Evolutionary conservation across 2,329 filamentous ascomycete genomes (phyloP).

Genomic region (Pseudogymnoascus verrucosus): DNA sequence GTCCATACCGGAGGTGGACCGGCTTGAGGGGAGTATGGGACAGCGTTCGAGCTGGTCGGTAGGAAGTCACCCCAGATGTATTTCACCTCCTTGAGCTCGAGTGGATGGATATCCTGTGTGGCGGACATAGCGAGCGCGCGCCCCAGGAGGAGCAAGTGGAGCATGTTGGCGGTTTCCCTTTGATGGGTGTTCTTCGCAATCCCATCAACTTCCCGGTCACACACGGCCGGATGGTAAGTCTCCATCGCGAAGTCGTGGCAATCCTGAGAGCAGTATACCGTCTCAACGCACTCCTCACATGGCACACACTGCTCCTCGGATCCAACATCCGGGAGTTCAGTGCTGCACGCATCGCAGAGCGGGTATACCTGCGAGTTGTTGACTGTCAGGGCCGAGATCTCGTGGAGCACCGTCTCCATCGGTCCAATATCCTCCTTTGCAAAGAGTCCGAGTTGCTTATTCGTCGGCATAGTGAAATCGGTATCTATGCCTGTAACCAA

Average conservation of each 20-base stretch:
- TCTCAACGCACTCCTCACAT: constrained; percentile 56
- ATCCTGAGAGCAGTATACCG: constrained; percentile 55
- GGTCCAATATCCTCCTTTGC: constrained; percentile 72
- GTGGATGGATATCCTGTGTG: constrained; percentile 52
- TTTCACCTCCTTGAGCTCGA: constrained; percentile 56
- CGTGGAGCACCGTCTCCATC: constrained; percentile 68
- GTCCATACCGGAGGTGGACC: constrained; percentile 56
- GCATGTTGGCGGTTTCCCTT: constrained; percentile 49
- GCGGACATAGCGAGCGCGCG: constrained; percentile 55
- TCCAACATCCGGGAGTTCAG: constrained; percentile 55
- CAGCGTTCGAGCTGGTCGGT: constrained; percentile 42
- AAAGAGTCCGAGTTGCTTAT: constrained; percentile 81
- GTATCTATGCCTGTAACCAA: constrained; percentile 40
- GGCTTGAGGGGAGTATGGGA: constrained; percentile 44
- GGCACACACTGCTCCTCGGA: constrained; percentile 38
- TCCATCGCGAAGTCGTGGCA: constrained; percentile 51
- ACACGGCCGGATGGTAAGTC: constrained; percentile 57
- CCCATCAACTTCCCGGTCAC: constrained; percentile 57
- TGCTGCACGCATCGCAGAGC: constrained; percentile 83
- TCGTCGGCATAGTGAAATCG: constrained; percentile 47
- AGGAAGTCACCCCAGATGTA: constrained; percentile 65
- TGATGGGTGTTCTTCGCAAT: constrained; percentile 57
- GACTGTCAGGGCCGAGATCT: constrained; percentile 80
- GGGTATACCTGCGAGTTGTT: constrained; percentile 82
- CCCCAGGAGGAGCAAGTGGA: constrained; percentile 55